Base-by-base conservation (phyloP, 2,329 filamentous ascomycete species). In the Colletotrichum liriopes region DNA sequence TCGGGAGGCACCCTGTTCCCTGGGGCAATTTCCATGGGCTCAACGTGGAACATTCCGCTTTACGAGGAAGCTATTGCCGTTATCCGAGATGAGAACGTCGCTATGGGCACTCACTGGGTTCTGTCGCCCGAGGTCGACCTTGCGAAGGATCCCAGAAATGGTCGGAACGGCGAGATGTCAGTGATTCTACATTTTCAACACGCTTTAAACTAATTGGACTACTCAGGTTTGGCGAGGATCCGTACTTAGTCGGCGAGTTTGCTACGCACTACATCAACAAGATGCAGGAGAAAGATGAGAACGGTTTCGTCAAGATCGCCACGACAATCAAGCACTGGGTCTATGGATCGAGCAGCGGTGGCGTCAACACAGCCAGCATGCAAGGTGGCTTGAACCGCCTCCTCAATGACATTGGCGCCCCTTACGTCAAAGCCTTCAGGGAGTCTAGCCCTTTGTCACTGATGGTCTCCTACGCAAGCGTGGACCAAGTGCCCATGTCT, bases 311-410 rank as follows among this genome's bases (percentile, higher is more conserved):
- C 63, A 80, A 80, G 59, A 77, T 82, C 5, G 80, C 81, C 2
- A 79, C 78, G 4, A 82, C 80, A 2, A 78, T 82, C 68, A 82
- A 82, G 74, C 81, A 82, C 65, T 82, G 78, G 70, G 76, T 82
- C 4, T 82, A 79, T 49, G 81, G 81, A n/a, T 73, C 75, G 9
- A 70, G 72, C 2, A 78, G 75, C 29, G 81, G 80, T 49, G 80
- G 81, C 29, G 77, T 82, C 58, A 82, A 82, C 73, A 65, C 69
- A 0, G 81, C 80, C 7, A 80, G 77, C 59, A 78, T 79, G 69
- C 75, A 76, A 3, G 78, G 77, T 3, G 81, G 80, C 16, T 71
- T 82, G 16, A 82, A 82, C 68, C 75, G 81, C 41, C 77, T 81
- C 26, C 77, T 81, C 67, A 82, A 82, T 74, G 78, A 79, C 59